phyloP scores from a whole-genome alignment of 768 basidiomycete genomes.

The Mycena rosella region DNA sequence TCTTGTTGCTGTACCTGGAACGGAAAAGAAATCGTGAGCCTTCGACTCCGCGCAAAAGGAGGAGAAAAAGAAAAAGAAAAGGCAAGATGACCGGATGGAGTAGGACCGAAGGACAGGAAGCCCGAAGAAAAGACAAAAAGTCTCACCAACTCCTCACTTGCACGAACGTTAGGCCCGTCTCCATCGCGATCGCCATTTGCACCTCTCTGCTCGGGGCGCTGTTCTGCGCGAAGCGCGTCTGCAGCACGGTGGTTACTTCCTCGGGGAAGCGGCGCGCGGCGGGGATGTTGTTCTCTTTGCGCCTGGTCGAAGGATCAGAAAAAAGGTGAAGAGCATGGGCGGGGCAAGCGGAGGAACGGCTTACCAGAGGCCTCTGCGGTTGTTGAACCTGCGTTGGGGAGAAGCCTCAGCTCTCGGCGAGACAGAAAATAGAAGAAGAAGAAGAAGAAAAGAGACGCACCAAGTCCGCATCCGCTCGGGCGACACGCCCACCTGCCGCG shows the following conservation, averaged over 20 bases:
- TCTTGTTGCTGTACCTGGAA: no score
- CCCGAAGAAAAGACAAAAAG: not conserved
- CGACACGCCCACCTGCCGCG: not conserved
- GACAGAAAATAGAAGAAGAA: not conserved
- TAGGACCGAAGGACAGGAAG: no score
- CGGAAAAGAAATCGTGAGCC: no score
- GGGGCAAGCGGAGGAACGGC: not conserved
- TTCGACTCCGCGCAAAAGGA: no score
- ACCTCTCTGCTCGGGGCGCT: not conserved
- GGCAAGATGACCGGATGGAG: no score
- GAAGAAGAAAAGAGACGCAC: not conserved
- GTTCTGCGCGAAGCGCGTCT: not conserved
- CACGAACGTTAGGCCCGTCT: not conserved
- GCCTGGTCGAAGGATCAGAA: not conserved
- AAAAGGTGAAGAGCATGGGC: not conserved
- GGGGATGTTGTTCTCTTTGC: not conserved
- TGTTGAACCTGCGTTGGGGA: not conserved
- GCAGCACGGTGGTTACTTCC: not conserved
- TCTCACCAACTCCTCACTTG: not conserved
- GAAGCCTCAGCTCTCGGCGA: no score
- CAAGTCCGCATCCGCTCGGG: not conserved
- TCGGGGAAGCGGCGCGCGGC: not conserved
- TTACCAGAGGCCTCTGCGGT: not conserved
- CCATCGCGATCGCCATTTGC: not conserved
- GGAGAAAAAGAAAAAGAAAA: no score